Evolutionary conservation across 2,329 filamentous ascomycete species (phyloP).

Genomic region (Calonectria crousiana): DNA sequence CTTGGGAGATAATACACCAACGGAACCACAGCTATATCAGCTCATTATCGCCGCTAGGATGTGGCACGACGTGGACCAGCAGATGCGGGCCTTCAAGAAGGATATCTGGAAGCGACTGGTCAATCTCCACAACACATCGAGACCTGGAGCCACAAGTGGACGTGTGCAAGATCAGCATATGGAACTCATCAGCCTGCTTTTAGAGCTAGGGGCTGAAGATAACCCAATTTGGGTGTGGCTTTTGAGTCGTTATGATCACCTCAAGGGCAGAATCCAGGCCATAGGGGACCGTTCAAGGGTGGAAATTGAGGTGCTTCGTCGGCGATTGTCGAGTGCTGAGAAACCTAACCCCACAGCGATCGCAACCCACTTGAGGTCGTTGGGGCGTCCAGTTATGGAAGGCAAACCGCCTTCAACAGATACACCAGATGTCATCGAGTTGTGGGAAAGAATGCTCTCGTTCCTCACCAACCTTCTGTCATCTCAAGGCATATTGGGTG

Average conservation of each 20-base stretch:
- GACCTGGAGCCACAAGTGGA: slow-evolving; percentile 60
- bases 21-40: slow-evolving; percentile 85
- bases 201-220: slow-evolving; percentile 95
- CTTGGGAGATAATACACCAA: slow-evolving; percentile 68
- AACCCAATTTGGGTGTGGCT: slow-evolving; percentile 99
- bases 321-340: slow-evolving; percentile 80
- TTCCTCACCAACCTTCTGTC: slow-evolving; percentile 83
- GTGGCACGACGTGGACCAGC: slow-evolving; percentile 93
- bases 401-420: slow-evolving; percentile 77
- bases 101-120: slow-evolving; percentile 88
- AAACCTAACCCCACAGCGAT: slow-evolving; percentile 77
- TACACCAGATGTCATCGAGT: slow-evolving; percentile 81
- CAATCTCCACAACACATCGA: slow-evolving; percentile 70
- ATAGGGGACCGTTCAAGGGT: slow-evolving; percentile 89
- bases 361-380: slow-evolving; percentile 80
- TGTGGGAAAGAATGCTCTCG: slow-evolving; percentile 90
- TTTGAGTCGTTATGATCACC: slow-evolving; percentile 86
- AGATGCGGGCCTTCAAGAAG: slow-evolving; percentile 87
- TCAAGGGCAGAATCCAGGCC: slow-evolving; percentile 86
- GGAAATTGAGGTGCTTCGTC: slow-evolving; percentile 90
- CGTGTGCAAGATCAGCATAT: slow-evolving; percentile 85
- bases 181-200: slow-evolving; percentile 86
- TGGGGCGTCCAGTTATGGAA: slow-evolving; percentile 75
- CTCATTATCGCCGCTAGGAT: slow-evolving; percentile 91
- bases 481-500: slow-evolving; percentile 83